Base-by-base conservation (phyloP, 495 filamentous ascomycete genomes). In the Aspergillus cavernicola region DNA sequence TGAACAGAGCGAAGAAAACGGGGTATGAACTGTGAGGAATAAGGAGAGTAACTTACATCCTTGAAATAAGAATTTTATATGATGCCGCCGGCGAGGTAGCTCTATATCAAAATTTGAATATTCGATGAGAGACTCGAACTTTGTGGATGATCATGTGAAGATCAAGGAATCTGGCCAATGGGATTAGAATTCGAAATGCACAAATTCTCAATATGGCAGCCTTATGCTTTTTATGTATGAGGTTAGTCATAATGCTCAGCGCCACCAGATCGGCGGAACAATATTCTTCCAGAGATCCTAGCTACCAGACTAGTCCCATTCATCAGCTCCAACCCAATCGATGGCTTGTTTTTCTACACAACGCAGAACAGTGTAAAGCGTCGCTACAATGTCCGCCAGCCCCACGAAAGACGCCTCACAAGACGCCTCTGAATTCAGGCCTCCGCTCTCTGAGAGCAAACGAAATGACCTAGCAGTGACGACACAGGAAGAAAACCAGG, bases 111-210 rank as follows among this genome's bases (percentile, higher is more conserved):
- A 47, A 36, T 47, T 47, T 23, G 31, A 29, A 11, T 8, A 3
- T 45, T n/a, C 19, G 23, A 46, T 20, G 10, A 22, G 18, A 31
- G 31, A 28, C n/a, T n/a, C n/a, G 24, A 36, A 47, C 31, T 36
- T 47, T 47, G 31, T 23, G 31, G 24, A 15, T 20, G 11, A 23
- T 47, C 44, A 47, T 47, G 44, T 47, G 44, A 47, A 22, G 8
- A 3, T 47, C 6, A 6, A 36, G 29, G 19, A 35, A 13, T 19
- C 12, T 47, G 20, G 24, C 44, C 44, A 47, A 47, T 47, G 31
- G 19, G 31, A 33, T 10, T 9, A 29, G 26, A n/a, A n/a, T n/a
- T n/a, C n/a, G n/a, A n/a, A n/a, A n/a, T n/a, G n/a, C n/a, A n/a
- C n/a, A n/a, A n/a, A n/a, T n/a, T n/a, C n/a, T n/a, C n/a, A n/a